phyloP scores from a whole-genome alignment of 2,329 filamentous ascomycete genomes.

The Trematosphaeria pertusa region DNA sequence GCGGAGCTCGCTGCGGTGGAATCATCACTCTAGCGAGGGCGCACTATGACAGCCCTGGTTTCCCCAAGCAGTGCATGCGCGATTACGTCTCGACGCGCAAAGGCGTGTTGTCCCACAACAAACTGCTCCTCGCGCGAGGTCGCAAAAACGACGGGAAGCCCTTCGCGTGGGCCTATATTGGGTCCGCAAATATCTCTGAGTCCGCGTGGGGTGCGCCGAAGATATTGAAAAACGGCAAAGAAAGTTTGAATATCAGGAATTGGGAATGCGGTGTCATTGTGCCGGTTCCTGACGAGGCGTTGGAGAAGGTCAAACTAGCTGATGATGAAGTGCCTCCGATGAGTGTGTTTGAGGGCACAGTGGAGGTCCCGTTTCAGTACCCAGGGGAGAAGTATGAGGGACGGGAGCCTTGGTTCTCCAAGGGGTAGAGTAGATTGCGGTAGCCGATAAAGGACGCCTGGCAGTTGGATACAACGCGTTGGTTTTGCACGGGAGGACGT shows the following conservation, averaged over 20 bases:
- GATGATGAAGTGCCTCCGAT: constrained; percentile 41
- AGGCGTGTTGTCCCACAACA: constrained; percentile 87
- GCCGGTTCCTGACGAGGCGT: constrained; percentile 54
- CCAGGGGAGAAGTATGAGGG: constrained; percentile 62
- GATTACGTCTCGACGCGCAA: constrained; percentile 75
- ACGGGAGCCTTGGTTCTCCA: constrained; percentile 55
- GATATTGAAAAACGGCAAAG: constrained; percentile 70
- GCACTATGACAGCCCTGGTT: constrained; percentile 73
- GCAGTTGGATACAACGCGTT: too few species aligned
- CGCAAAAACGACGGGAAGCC: constrained; percentile 37
- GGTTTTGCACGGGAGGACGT: background rate
- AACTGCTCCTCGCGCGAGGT: constrained; percentile 61
- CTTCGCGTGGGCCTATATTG: constrained; percentile 80
- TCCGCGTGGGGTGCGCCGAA: constrained; percentile 89
- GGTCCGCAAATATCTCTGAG: constrained; percentile 90
- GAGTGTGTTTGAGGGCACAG: constrained; percentile 59
- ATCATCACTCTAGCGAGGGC: constrained; percentile 80
- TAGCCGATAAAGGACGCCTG: too few species aligned
- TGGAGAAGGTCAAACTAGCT: constrained; percentile 14
- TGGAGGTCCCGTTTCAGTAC: constrained; percentile 70
- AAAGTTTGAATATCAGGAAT: constrained; percentile 75
- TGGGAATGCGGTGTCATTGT: constrained; percentile 95
- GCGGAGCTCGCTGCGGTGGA: constrained; percentile 69
- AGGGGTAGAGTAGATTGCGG: too few species aligned
- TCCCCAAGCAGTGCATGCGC: constrained; percentile 74